Evolutionary conservation across 2,329 filamentous ascomycete genomes (phyloP), one percentile per base, ranked within the genome.

Genomic region (Pleoardoris graminearum): DNA sequence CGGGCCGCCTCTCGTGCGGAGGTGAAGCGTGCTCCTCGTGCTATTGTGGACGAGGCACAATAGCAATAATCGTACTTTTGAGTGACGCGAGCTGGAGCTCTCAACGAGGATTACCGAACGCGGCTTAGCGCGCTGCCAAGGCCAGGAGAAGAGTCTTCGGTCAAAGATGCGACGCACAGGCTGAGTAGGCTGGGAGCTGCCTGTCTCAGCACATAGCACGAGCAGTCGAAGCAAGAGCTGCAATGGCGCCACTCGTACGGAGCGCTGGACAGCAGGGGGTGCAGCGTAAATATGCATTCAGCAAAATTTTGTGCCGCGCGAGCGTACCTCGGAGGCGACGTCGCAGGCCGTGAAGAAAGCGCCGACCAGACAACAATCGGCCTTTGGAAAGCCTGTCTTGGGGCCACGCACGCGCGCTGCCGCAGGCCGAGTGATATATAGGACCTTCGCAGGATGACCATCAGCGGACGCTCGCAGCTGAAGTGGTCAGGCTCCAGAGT

Each of bases 1-100:
- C 14, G 53, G 57, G 60, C 54, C 57, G 57, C 58, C 66, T 63
- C 65, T 59, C 59, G 48, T 54, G 53, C 52, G 58, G 59, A 59
- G 64, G 60, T 66, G 57, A 62, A 57, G 53, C 54, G 58, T 52
- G 58, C 53, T 57, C 54, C 51, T 55, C 55, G 57, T 23, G 55
- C 58, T 61, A 60, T 56, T 45, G 27, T 17, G 33, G 17, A 16
- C n/a, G 61, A 60, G 57, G 61, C 33, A 36, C 33, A 60, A 54
- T 51, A 47, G 48, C 57, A 59, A 61, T 54, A 63, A 37, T 63
- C 45, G 45, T 39, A 47, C 44, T 51, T 55, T 66, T 59, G 57
- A 35, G 66, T 67, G 66, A 69, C 65, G 66, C 62, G 65, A 66
- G 63, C 57, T 64, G 59, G 59, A 58, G 57, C 54, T 53, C 53